Percentiles rank a stretch among this genome's conserved stretches.
phyloP scores from a whole-genome alignment of 768 basidiomycete species.

The Wakefieldia striispora region DNA sequence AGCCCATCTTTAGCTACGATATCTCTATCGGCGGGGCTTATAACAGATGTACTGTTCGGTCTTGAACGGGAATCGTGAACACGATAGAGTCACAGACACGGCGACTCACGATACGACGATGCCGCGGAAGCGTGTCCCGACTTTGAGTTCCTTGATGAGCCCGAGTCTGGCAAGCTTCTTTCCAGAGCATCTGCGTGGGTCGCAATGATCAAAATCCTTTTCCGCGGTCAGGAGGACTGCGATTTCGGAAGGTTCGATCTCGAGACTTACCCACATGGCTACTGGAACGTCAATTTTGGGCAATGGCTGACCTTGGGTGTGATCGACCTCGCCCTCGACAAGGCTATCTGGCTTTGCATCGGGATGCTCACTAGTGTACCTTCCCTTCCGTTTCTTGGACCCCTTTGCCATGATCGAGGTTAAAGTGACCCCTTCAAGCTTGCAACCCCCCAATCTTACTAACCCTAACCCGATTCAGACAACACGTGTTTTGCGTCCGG shows the following conservation, averaged over 20 bases:
- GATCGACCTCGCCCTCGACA: neutral
- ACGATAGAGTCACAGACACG: neutral
- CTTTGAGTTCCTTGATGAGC: slow-evolving; percentile 76
- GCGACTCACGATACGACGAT: slow-evolving; percentile 86
- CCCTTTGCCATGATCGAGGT: slow-evolving; percentile 4
- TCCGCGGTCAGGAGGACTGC: neutral
- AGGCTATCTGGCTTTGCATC: slow-evolving; percentile 2
- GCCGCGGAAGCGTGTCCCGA: slow-evolving; percentile 87
- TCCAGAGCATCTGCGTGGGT: slow-evolving; percentile 83
- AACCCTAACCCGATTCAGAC: slow-evolving; percentile 32
- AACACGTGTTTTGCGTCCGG: slow-evolving; percentile 29
- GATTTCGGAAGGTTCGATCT: neutral
- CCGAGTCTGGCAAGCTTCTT: slow-evolving; percentile 88
- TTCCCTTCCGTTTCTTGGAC: neutral
- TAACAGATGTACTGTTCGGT: slow-evolving; percentile 75
- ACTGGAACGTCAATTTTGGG: slow-evolving; percentile 64
- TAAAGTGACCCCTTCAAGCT: slow-evolving; percentile 3
- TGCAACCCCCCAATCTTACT: neutral
- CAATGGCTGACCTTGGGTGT: neutral
- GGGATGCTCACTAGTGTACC: neutral
- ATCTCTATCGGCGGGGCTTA: slow-evolving; percentile 83
- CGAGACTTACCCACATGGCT: slow-evolving; percentile 88
- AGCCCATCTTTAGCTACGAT: slow-evolving; percentile 72
- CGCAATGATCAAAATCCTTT: slow-evolving; percentile 97
- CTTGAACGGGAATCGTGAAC: slow-evolving; percentile 38